A percentile compares a stretch with the other conserved stretches of the same genome.
Conservation (phyloP, 2,329 filamentous ascomycete species). For the Calonectria pauciramosa region DNA sequence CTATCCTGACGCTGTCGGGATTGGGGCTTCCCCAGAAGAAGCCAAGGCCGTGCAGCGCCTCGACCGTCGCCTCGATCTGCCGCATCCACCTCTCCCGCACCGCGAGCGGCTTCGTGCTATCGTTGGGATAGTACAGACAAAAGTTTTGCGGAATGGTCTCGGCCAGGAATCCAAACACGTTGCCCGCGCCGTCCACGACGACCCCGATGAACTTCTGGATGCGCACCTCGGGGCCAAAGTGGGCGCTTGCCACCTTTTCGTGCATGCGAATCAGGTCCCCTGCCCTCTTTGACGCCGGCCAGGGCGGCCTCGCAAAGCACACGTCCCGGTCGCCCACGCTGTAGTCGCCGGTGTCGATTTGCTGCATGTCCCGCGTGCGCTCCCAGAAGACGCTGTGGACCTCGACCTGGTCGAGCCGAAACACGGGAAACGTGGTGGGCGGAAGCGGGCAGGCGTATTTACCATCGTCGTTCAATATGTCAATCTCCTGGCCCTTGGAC, state of each 20-base stretch:
- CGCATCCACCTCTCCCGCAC: neutral
- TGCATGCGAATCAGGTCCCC: neutral
- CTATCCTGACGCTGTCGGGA: neutral
- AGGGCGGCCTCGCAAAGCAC: neutral
- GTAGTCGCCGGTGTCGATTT: neutral
- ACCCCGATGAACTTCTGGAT: neutral
- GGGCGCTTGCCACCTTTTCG: neutral
- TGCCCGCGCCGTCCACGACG: neutral
- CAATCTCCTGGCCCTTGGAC: neutral
- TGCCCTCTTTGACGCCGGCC: neutral
- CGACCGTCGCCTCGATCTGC: slow-evolving; percentile 10
- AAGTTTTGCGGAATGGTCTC: too few species aligned
- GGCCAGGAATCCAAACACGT: neutral
- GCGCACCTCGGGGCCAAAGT: neutral
- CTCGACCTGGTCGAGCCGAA: neutral
- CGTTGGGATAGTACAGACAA: too few species aligned
- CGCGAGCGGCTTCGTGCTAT: neutral
- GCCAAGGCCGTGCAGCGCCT: neutral
- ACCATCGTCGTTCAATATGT: neutral
- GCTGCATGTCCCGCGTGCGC: neutral
- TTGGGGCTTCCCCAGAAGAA: neutral
- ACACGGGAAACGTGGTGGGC: neutral
- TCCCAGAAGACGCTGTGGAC: neutral
- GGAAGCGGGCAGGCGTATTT: neutral
- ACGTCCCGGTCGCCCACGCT: neutral